These are phyloP conservation scores for Flaveria brownii DNA, from an alignment of 129 eudicot species.

Conservation along the genomic window DNA sequence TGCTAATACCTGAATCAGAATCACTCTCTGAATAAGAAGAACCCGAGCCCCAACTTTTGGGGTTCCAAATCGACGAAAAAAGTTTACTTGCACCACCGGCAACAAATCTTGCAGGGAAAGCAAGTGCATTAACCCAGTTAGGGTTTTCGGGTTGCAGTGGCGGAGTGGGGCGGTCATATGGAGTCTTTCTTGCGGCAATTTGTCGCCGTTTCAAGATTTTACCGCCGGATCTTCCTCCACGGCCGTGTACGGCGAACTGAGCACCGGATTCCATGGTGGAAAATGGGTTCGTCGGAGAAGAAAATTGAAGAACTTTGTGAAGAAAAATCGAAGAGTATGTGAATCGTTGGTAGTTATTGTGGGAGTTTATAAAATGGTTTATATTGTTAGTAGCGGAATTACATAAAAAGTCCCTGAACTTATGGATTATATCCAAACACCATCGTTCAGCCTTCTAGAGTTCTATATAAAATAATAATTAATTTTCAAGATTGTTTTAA, in stretches of 20 bases:
- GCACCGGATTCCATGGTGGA: slow-evolving; percentile 27
- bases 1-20: slow-evolving; percentile 40
- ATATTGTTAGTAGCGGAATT: neutral
- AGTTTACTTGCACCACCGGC: slow-evolving; percentile 40
- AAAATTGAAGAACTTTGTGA: slow-evolving; percentile 6
- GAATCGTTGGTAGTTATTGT: slow-evolving; percentile 28
- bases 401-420: slow-evolving; percentile 1
- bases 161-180: slow-evolving; percentile 36
- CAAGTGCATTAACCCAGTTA: slow-evolving; percentile 38
- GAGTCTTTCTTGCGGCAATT: slow-evolving; percentile 23
- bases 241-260: slow-evolving; percentile 29
- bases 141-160: slow-evolving; percentile 25
- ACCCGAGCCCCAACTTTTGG: slow-evolving; percentile 31
- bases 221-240: slow-evolving; percentile 37
- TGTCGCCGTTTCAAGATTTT: slow-evolving; percentile 30
- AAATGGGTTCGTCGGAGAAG: neutral
- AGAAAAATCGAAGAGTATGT: slow-evolving; percentile 7
- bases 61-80: slow-evolving; percentile 39
- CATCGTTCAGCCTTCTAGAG: too few species aligned
- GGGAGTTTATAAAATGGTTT: slow-evolving; percentile 29
- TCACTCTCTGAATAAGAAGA: slow-evolving; percentile 29
- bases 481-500: too few species aligned
- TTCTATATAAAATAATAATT: too few species aligned
- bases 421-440: neutral
- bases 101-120: slow-evolving; percentile 36